Evolutionary conservation across 495 filamentous ascomycete species (phyloP).

Genomic region (Neurospora pannonica): DNA sequence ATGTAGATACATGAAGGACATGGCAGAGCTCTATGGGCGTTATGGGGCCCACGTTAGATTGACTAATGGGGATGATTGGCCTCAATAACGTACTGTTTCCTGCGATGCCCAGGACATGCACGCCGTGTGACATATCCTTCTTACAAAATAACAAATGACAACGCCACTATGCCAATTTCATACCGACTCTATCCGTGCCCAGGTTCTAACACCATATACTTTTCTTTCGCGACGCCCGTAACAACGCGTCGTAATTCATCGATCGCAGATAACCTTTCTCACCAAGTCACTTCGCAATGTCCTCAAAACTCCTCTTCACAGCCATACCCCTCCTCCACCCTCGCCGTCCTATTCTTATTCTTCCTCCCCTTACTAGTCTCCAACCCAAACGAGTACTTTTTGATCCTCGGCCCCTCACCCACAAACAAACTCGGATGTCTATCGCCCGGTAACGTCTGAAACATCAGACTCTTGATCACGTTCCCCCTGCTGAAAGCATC

Average conservation of each 20-base stretch:
- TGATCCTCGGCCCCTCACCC: conserved; percentile 8
- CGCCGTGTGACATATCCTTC: neutral
- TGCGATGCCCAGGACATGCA: neutral
- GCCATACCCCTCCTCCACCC: neutral
- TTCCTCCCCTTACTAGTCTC: neutral
- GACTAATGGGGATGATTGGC: neutral
- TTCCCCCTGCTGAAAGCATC: neutral
- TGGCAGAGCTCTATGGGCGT: neutral
- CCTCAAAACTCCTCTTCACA: neutral
- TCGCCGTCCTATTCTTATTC: neutral
- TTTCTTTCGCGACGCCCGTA: neutral
- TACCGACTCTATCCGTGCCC: neutral
- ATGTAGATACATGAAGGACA: neutral
- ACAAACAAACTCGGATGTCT: conserved; percentile 22
- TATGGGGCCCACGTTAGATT: neutral
- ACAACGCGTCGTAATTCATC: neutral
- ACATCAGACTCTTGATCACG: conserved; percentile 21
- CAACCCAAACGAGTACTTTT: conserved; percentile 23
- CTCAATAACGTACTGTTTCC: neutral
- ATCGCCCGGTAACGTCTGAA: conserved; percentile 24
- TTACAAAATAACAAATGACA: neutral
- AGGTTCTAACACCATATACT: neutral
- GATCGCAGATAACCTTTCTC: neutral
- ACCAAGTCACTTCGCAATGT: neutral
- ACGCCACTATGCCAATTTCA: neutral